phyloP scores from a whole-genome alignment of 257 asterid genomes.

The Solanum neorickii region DNA sequence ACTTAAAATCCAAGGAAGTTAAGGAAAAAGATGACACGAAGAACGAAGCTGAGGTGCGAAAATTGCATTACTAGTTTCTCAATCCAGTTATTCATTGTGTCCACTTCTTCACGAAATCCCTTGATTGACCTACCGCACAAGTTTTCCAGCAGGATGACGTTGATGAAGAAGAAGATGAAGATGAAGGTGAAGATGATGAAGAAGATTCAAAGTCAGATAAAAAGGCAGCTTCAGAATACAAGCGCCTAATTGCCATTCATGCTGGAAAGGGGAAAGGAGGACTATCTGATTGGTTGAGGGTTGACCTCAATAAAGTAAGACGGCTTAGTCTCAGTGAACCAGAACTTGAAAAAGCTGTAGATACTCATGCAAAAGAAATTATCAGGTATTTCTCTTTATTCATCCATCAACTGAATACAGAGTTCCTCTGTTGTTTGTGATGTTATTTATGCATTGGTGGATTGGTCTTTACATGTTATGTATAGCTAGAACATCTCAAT shows the following conservation, averaged over 20 bases:
- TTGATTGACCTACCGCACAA: neutral
- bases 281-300: slow-evolving; percentile 41
- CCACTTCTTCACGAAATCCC: neutral
- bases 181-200: slow-evolving; percentile 30
- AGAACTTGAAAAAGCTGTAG: slow-evolving; percentile 46
- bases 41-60: slow-evolving; percentile 28
- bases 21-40: slow-evolving; percentile 15
- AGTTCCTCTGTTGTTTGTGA: neutral
- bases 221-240: slow-evolving; percentile 53
- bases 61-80: neutral
- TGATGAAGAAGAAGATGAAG: slow-evolving; percentile 17
- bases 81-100: neutral
- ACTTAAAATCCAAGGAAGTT: slow-evolving; percentile 23
- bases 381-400: slow-evolving; percentile 43
- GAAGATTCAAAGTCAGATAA: slow-evolving; percentile 22
- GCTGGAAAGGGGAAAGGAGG: slow-evolving; percentile 77
- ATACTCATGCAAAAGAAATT: slow-evolving; percentile 27
- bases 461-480: neutral
- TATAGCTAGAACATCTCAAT: neutral
- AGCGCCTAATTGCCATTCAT: slow-evolving; percentile 55
- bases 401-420: neutral
- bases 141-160: slow-evolving; percentile 28
- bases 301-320: slow-evolving; percentile 44
- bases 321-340: slow-evolving; percentile 80
- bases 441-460: neutral